These are phyloP conservation scores for Aspergillus leporis DNA, from an alignment of 495 filamentous ascomycete genomes.

Conservation along the genomic window DNA sequence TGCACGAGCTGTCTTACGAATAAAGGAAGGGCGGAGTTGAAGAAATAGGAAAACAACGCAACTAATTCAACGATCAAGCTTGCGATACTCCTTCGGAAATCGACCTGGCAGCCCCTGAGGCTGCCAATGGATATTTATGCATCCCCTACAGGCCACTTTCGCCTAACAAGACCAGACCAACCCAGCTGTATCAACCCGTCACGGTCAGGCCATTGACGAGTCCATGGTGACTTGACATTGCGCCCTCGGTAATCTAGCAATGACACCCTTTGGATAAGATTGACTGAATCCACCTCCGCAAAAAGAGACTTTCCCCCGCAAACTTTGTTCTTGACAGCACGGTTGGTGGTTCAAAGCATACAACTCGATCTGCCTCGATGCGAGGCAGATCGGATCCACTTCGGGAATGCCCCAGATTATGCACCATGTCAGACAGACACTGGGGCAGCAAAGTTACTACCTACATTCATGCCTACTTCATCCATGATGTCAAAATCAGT, in stretches of 20 bases:
- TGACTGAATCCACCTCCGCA: neutral
- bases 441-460: neutral
- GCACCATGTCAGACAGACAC: neutral
- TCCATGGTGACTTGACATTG: neutral
- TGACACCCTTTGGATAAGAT: neutral
- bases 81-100: neutral
- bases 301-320: slow-evolving; percentile 1
- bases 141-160: neutral
- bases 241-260: neutral
- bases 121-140: neutral
- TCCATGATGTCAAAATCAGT: neutral
- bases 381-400: neutral
- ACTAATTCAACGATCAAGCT: neutral
- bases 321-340: neutral
- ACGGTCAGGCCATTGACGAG: neutral
- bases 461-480: neutral
- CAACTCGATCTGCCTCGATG: neutral
- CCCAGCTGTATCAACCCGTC: neutral
- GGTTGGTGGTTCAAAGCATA: neutral
- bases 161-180: neutral
- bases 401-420: neutral
- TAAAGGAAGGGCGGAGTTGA: neutral
- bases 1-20: neutral
- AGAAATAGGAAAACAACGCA: neutral
- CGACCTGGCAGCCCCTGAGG: neutral